A percentile compares a stretch with the other conserved stretches of the same genome.
Evolutionary conservation across 164 flowering plant species (phyloP).

Genomic region (Nymphaea colorata): DNA sequence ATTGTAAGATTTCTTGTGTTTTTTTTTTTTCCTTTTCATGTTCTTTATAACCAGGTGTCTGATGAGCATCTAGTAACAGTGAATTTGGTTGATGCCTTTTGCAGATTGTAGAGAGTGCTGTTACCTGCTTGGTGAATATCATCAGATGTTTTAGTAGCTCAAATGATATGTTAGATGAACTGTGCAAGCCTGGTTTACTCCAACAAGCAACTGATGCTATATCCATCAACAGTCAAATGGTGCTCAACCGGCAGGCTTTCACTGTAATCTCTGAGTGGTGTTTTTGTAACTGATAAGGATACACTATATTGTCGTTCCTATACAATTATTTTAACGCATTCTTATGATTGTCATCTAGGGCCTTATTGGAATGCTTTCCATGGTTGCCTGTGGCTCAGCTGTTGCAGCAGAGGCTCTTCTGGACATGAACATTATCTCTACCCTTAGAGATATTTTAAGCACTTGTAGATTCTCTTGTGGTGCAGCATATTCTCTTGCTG

Average conservation of each 20-base stretch:
- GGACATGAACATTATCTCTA: constrained; percentile 64
- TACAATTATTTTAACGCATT: not conserved
- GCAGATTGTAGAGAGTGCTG: constrained; percentile 77
- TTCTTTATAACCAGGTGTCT: too few relatives aligned
- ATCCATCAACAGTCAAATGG: constrained; percentile 37
- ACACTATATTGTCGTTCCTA: not conserved
- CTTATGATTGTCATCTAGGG: constrained; percentile 33
- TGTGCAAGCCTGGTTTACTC: constrained; percentile 64
- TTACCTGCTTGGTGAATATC: constrained; percentile 58
- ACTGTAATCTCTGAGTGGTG: constrained; percentile 27
- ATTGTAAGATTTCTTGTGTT: too few relatives aligned
- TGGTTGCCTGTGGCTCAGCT: constrained; percentile 62
- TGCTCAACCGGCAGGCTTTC: constrained; percentile 37
- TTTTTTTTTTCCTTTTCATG: too few relatives aligned
- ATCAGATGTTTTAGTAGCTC: constrained; percentile 34
- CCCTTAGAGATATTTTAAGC: constrained; percentile 49
- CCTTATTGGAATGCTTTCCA: constrained; percentile 59
- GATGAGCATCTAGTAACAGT: too few relatives aligned
- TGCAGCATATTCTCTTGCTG: constrained; percentile 21
- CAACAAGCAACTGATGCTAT: constrained; percentile 45
- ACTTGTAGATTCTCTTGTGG: constrained; percentile 39
- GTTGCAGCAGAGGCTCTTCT: constrained; percentile 51
- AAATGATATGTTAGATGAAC: constrained; percentile 48
- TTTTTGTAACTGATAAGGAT: too few relatives aligned
- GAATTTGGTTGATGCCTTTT: not conserved